A percentile compares a stretch with the other conserved stretches of the same genome.
These are phyloP conservation scores for Salpingoeca rosetta DNA, from an alignment of 78 protist species.

Conservation along the genomic window DNA sequence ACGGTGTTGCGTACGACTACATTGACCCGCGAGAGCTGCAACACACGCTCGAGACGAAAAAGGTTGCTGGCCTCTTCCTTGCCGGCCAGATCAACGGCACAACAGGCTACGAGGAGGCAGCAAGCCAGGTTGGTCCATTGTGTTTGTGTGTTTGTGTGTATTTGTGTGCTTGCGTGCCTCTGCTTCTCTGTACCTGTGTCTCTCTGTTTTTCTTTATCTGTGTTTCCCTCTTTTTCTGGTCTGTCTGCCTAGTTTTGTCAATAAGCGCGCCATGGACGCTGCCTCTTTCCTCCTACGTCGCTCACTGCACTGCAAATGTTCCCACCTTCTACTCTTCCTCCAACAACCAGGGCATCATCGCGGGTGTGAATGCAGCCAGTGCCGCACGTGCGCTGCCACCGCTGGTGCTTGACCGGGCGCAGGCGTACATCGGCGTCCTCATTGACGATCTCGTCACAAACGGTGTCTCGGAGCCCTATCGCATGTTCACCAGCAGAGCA, in stretches of 20 bases:
- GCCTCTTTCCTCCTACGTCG: no score
- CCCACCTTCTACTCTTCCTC: no score
- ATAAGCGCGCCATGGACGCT: no score
- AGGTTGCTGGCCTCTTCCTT: constrained; percentile 55
- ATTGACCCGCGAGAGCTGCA: constrained; percentile 64
- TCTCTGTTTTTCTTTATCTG: neutral
- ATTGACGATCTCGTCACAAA: constrained; percentile 77
- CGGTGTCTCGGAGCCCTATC: constrained; percentile 82
- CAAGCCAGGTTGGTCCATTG: constrained; percentile 11
- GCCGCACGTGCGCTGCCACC: neutral
- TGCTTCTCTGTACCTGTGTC: neutral
- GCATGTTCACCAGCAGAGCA: constrained; percentile 77
- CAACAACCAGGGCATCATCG: constrained; percentile 74
- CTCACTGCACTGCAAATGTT: no score
- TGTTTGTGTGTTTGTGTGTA: neutral
- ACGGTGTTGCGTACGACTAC: constrained; percentile 87
- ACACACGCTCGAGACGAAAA: constrained; percentile 62
- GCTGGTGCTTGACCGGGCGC: constrained; percentile 49
- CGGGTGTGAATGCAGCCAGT: constrained; percentile 84
- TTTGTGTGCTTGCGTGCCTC: neutral
- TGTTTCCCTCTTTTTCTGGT: neutral
- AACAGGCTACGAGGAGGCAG: constrained; percentile 72
- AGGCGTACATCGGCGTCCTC: constrained; percentile 75
- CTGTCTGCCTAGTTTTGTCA: no score
- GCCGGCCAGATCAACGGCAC: constrained; percentile 94